Conservation (phyloP, 148 eudicot species). For the Fagopyrum tataricum region DNA sequence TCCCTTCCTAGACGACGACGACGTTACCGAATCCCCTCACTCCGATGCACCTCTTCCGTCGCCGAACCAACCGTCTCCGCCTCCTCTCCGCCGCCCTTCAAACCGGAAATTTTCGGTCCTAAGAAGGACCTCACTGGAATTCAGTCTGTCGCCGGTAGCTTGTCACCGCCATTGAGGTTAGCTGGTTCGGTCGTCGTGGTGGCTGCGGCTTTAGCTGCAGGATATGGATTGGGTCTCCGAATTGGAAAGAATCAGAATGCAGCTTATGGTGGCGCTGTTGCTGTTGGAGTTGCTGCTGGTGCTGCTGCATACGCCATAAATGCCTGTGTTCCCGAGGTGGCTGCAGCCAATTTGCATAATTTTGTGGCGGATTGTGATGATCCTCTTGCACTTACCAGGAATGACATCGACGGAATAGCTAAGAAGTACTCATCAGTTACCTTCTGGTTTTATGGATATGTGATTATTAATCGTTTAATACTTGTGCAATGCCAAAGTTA, state of each 20-base stretch:
- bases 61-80: neutral
- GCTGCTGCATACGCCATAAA: slow-evolving; percentile 56
- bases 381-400: slow-evolving; percentile 49
- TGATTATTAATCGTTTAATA: neutral
- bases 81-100: neutral
- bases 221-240: slow-evolving; percentile 57
- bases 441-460: neutral
- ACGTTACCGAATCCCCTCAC: slow-evolving; percentile 27
- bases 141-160: slow-evolving; percentile 45
- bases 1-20: slow-evolving; percentile 7
- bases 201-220: slow-evolving; percentile 56
- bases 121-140: slow-evolving; percentile 52
- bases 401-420: slow-evolving; percentile 62
- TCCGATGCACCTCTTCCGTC: slow-evolving; percentile 14
- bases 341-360: slow-evolving; percentile 64
- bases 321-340: slow-evolving; percentile 71
- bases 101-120: slow-evolving; percentile 45
- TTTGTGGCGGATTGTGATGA: slow-evolving; percentile 59
- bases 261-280: slow-evolving; percentile 48
- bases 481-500: neutral
- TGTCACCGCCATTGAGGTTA: slow-evolving; percentile 53
- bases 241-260: slow-evolving; percentile 41
- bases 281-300: slow-evolving; percentile 60
- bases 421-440: slow-evolving; percentile 23
- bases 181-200: slow-evolving; percentile 45